Conservation (phyloP, 768 basidiomycete genomes). For the Nevesoporus exiguus region DNA sequence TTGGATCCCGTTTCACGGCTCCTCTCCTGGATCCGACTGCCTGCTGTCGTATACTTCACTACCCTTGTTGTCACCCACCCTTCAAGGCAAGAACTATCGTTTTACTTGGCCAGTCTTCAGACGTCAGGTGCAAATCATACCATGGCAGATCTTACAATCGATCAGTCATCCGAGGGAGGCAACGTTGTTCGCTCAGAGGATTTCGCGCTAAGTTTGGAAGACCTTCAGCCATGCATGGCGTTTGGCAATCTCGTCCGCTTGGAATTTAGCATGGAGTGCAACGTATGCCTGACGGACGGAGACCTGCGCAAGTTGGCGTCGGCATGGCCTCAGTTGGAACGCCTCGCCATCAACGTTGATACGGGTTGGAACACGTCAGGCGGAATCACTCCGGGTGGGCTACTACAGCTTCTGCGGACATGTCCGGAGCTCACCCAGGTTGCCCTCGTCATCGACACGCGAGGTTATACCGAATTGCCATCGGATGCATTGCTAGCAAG, state of each 20-base stretch:
- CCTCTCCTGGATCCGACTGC: neutral
- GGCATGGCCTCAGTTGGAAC: neutral
- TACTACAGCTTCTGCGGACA: neutral
- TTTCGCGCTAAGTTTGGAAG: no score
- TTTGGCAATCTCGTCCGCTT: no score
- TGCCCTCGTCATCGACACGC: neutral
- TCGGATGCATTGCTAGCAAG: neutral
- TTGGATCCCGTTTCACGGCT: neutral
- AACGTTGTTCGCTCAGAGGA: no score
- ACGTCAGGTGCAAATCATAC: no score
- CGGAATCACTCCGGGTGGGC: neutral
- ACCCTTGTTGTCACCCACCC: neutral
- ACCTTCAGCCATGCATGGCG: neutral
- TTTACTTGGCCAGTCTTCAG: no score
- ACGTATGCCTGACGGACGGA: no score
- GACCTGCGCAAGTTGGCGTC: neutral
- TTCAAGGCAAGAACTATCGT: neutral
- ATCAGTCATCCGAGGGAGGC: no score
- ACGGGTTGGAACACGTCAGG: neutral
- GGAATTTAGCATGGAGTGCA: no score
- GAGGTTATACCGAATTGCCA: neutral
- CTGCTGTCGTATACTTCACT: neutral
- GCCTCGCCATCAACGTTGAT: neutral
- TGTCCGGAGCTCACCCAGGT: neutral
- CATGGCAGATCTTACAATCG: no score